Conservation (phyloP, 1,139 yeast genomes). For the Pneumocystis carinii region DNA sequence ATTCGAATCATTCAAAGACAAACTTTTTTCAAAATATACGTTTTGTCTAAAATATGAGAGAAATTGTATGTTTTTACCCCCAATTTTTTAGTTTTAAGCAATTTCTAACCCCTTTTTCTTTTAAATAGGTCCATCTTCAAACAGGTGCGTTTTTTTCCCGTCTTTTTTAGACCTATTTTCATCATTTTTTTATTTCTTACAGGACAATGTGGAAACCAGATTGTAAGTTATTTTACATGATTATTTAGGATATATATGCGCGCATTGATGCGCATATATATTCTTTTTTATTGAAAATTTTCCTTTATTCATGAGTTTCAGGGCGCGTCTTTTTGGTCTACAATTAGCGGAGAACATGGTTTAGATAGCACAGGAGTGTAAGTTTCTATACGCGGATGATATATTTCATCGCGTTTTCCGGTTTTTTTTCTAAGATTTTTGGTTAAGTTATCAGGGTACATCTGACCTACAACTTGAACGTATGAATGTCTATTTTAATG, state of each 20-base stretch:
- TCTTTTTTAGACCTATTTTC: constrained; percentile 29
- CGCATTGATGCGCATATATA: neutral
- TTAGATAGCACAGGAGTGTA: constrained; percentile 58
- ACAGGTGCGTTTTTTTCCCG: constrained; percentile 17
- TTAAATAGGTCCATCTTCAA: neutral
- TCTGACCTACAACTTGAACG: constrained; percentile 33
- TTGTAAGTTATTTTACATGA: constrained; percentile 35
- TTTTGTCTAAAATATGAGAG: neutral
- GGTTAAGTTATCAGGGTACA: constrained; percentile 17
- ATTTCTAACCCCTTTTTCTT: neutral
- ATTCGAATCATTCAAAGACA: too few relatives aligned
- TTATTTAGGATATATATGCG: neutral
- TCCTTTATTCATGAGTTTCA: neutral
- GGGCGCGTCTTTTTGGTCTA: constrained; percentile 38
- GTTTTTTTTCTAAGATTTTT: neutral
- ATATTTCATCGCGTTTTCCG: neutral
- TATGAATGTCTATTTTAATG: constrained; percentile 22
- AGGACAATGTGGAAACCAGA: constrained; percentile 99
- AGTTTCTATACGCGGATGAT: constrained; percentile 4
- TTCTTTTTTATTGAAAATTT: neutral
- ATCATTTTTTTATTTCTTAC: constrained; percentile 61
- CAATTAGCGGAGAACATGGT: constrained; percentile 94
- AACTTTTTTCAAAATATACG: too few relatives aligned
- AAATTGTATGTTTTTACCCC: neutral
- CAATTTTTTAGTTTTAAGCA: neutral